phyloP scores from a whole-genome alignment of 148 eudicot species.

The Talinum fruticosum region DNA sequence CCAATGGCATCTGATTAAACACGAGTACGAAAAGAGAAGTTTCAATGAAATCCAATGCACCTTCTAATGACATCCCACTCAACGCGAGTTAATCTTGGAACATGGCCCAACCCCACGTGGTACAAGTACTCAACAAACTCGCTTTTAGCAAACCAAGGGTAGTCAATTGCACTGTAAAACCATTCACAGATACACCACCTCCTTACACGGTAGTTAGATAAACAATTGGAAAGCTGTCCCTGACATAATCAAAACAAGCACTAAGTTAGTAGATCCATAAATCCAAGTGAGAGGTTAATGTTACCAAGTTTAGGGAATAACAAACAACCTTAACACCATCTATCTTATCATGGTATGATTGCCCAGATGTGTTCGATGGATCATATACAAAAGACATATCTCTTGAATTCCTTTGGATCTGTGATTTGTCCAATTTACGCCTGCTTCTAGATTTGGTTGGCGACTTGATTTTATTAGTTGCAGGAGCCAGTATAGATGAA shows the following conservation, averaged over 20 bases:
- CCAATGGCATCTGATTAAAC: neutral
- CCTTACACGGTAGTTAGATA: constrained; percentile 50
- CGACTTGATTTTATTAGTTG: constrained; percentile 36
- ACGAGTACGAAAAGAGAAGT: neutral
- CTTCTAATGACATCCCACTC: constrained; percentile 99
- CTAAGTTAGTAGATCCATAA: constrained; percentile 14
- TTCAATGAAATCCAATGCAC: constrained; percentile 30
- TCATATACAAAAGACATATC: constrained; percentile 39
- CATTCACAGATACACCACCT: constrained; percentile 94
- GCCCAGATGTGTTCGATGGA: constrained; percentile 33
- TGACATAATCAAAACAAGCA: constrained; percentile 28
- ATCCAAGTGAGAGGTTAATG: neutral
- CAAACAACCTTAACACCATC: constrained; percentile 50
- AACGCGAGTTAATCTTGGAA: constrained; percentile 96
- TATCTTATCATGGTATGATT: constrained; percentile 33
- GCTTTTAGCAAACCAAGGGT: constrained; percentile 98
- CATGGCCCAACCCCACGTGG: constrained; percentile 96
- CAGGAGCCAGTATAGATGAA: constrained; percentile 48
- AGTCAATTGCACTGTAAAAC: constrained; percentile 98
- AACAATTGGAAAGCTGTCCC: constrained; percentile 65
- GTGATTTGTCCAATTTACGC: constrained; percentile 63
- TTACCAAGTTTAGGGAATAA: neutral
- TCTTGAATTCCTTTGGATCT: constrained; percentile 38
- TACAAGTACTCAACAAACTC: constrained; percentile 93
- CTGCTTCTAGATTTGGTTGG: constrained; percentile 63